phyloP scores from a whole-genome alignment of 768 basidiomycete species.

The Psilocybe cyanescens region DNA sequence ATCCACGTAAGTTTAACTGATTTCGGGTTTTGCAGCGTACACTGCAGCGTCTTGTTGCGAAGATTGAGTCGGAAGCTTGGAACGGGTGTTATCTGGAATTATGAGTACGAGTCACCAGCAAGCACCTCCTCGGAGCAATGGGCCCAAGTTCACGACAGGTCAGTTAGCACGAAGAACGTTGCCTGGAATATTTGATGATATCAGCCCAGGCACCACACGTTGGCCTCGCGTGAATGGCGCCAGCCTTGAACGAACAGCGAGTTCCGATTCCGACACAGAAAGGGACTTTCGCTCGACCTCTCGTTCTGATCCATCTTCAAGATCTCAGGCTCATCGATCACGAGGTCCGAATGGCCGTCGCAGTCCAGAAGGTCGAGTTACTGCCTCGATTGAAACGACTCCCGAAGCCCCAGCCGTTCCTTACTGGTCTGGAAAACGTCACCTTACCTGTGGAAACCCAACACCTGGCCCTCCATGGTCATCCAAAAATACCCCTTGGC shows the following conservation, averaged over 20 bases:
- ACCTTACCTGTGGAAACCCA: conserved; percentile 89
- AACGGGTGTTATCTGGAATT: background rate
- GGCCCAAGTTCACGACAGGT: conserved; percentile 16
- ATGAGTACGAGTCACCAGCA: conserved; percentile 6
- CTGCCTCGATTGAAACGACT: conserved; percentile 49
- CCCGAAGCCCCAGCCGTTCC: conserved; percentile 63
- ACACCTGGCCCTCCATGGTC: conserved; percentile 70
- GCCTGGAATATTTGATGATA: background rate
- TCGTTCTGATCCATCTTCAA: conserved; percentile 52
- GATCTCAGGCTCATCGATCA: conserved; percentile 33
- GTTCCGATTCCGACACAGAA: conserved; percentile 61
- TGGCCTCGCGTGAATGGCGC: conserved; percentile 28
- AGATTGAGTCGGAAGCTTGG: background rate
- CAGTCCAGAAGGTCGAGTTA: conserved; percentile 42
- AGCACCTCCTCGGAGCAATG: conserved; percentile 9
- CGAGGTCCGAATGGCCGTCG: conserved; percentile 24
- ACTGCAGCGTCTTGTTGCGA: background rate
- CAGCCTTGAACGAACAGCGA: conserved; percentile 25
- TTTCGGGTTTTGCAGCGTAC: background rate
- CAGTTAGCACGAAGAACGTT: background rate
- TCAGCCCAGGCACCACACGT: conserved; percentile 32
- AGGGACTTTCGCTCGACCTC: conserved; percentile 52
- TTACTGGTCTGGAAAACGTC: conserved; percentile 88
- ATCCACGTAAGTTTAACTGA: background rate
- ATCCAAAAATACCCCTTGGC: conserved; percentile 75